A percentile compares a stretch with the other conserved stretches of the same genome.
Evolutionary conservation across 495 filamentous ascomycete genomes (phyloP).

Genomic region (Echria macrotheca): DNA sequence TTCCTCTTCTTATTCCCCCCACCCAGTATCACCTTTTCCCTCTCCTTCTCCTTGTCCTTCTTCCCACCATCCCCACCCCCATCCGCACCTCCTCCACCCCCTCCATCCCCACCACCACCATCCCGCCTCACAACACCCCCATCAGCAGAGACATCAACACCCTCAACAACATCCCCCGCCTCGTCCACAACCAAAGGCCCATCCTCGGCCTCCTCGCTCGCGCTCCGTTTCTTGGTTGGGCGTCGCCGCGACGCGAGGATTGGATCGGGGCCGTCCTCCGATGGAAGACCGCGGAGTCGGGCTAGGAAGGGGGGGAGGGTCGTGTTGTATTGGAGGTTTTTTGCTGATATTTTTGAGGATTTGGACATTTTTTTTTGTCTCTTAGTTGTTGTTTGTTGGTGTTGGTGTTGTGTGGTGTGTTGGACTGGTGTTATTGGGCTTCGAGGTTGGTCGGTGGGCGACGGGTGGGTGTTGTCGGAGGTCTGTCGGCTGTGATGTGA

Average conservation of each 20-base stretch:
- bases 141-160: background rate
- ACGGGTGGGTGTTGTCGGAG: background rate
- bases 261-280: slow-evolving; percentile 32
- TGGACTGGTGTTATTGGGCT: too few species aligned
- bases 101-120: background rate
- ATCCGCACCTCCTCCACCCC: background rate
- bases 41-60: background rate
- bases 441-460: background rate
- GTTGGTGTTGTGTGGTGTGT: background rate
- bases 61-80: background rate
- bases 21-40: too few species aligned
- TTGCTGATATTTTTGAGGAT: slow-evolving; percentile 47
- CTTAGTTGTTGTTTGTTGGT: background rate
- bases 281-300: slow-evolving; percentile 42
- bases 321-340: slow-evolving; percentile 48
- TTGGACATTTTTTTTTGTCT: slow-evolving; percentile 12
- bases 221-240: slow-evolving; percentile 32
- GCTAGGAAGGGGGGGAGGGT: slow-evolving; percentile 51
- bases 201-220: slow-evolving; percentile 47
- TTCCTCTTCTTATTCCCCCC: slow-evolving; percentile 10
- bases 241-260: slow-evolving; percentile 38
- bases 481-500: background rate
- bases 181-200: slow-evolving; percentile 44
- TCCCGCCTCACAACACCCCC: background rate
- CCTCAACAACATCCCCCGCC: slow-evolving; percentile 36